phyloP scores from a whole-genome alignment of 2,329 filamentous ascomycete species.

The Colletotrichum sp. region DNA sequence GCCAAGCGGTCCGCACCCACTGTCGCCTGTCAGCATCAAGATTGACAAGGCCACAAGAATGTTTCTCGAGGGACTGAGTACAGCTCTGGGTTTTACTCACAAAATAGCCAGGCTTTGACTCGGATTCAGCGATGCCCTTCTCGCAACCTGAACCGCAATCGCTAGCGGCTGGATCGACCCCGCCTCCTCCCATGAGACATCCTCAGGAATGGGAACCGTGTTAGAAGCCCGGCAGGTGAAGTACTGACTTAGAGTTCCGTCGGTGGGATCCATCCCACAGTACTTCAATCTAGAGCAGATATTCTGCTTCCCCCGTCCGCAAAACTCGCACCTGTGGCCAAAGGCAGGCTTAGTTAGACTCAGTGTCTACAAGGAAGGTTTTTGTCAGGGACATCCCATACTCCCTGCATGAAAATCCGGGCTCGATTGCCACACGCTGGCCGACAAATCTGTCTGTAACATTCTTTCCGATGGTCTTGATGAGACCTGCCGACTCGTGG shows the following conservation, averaged over 20 bases:
- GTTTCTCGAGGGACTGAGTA: fast-evolving
- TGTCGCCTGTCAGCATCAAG: not conserved
- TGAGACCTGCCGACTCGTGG: not conserved
- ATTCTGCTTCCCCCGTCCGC: not conserved
- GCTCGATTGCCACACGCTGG: not conserved
- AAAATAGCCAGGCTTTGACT: not conserved
- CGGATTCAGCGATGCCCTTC: not conserved
- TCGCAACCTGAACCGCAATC: not conserved
- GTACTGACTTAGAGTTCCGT: not conserved
- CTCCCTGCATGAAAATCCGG: not conserved
- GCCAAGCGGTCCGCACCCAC: not conserved
- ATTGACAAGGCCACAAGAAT: fast-evolving
- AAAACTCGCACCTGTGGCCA: not conserved
- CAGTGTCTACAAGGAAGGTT: fast-evolving
- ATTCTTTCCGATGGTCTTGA: not conserved
- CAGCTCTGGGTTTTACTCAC: fast-evolving
- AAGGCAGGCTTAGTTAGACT: not conserved
- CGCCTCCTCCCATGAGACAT: not conserved
- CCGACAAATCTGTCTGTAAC: not conserved
- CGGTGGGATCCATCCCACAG: not conserved
- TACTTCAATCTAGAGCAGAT: not conserved
- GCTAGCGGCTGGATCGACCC: not conserved
- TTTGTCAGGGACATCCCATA: not conserved
- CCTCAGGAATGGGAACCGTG: not conserved
- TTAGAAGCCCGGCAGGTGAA: not conserved